These are phyloP conservation scores for Aeschynomene evenia DNA, from an alignment of 306 rosid genomes.

Conservation along the genomic window DNA sequence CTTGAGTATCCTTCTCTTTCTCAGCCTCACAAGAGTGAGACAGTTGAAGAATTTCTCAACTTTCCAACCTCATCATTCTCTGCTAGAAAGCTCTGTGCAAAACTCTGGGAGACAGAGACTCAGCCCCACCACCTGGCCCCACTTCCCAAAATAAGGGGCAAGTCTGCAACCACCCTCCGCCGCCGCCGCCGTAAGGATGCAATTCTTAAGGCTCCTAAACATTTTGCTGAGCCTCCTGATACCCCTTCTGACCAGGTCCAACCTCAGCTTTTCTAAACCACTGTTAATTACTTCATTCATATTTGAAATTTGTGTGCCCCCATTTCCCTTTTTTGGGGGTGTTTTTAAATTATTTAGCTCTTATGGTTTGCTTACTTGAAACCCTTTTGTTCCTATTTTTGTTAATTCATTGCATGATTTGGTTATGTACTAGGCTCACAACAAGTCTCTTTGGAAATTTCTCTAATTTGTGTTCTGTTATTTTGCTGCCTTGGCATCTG, in stretches of 20 bases:
- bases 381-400: background rate
- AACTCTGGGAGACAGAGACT: conserved; percentile 68
- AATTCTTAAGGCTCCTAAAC: conserved; percentile 26
- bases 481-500: background rate
- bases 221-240: conserved; percentile 27
- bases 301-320: background rate
- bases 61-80: conserved; percentile 46
- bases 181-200: conserved; percentile 29
- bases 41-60: conserved; percentile 51
- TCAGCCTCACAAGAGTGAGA: background rate
- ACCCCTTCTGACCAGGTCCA: conserved; percentile 35
- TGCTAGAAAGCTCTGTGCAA: conserved; percentile 70
- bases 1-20: conserved; percentile 40
- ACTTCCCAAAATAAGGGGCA: conserved; percentile 36
- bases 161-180: conserved; percentile 14
- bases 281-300: background rate
- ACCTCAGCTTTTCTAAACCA: background rate
- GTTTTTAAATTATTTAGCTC: background rate
- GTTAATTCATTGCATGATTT: background rate
- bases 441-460: background rate
- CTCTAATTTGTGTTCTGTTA: background rate
- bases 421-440: background rate
- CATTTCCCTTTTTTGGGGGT: background rate
- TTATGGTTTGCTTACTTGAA: background rate
- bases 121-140: conserved; percentile 46